phyloP scores from a whole-genome alignment of 805 yeast genomes.

The Millerozyma miso region DNA sequence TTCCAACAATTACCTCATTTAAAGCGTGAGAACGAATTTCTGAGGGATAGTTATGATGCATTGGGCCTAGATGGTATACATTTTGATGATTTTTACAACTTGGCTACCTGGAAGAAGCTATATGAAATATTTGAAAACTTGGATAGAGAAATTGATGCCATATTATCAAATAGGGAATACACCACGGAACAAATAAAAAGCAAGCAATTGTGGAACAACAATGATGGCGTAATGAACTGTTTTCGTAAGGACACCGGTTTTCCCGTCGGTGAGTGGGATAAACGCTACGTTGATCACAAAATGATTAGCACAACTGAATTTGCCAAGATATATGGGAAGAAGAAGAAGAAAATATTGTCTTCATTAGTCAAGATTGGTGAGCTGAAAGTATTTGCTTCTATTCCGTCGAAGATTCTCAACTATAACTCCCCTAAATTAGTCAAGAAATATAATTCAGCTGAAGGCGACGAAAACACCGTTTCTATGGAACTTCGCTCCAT shows the following conservation, averaged over 20 bases:
- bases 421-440: constrained; percentile 36
- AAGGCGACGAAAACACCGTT: constrained; percentile 4
- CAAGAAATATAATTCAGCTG: constrained; percentile 31
- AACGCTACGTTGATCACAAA: constrained; percentile 13
- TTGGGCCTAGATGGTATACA: constrained; percentile 35
- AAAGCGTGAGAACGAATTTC: constrained; percentile 20
- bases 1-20: constrained; percentile 22
- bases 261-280: constrained; percentile 2
- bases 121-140: constrained; percentile 24
- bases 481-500: background rate
- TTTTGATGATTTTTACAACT: constrained; percentile 19
- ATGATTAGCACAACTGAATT: constrained; percentile 26
- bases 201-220: constrained; percentile 23
- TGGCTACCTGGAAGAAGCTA: constrained; percentile 31
- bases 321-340: constrained; percentile 26
- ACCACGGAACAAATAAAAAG: constrained; percentile 26
- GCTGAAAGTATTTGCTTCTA: constrained; percentile 27
- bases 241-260: background rate
- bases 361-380: constrained; percentile 29
- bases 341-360: constrained; percentile 34
- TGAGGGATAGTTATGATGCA: constrained; percentile 24
- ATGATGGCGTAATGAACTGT: constrained; percentile 8
- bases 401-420: constrained; percentile 31
- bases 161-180: constrained; percentile 23
- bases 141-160: constrained; percentile 34